Base-by-base conservation (phyloP, 495 filamentous ascomycete species). In the Pseudotulostoma volvatum region DNA sequence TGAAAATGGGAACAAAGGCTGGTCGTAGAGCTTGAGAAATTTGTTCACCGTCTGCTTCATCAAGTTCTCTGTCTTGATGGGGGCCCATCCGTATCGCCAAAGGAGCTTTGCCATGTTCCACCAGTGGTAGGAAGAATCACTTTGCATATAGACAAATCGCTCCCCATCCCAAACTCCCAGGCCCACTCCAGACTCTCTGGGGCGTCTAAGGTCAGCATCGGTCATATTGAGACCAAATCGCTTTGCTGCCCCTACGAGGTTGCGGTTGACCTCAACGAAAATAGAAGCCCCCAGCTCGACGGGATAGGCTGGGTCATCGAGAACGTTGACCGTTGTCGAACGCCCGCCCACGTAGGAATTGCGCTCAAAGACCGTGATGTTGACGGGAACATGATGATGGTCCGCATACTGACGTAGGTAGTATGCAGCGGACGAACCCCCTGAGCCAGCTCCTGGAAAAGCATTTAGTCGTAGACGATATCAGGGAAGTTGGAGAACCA, bases 231-330 rank as follows among this genome's bases (percentile, higher is more conserved):
- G 73, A 18, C 71, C 74, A 48, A 94, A 82, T 31, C 76, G 67
- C 17, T 71, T 63, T n/a, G 77, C 70, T 0, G 87, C 81, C 34
- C 77, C 71, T 42, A 77, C 71, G 9, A 96, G 72, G 48, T 87
- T 93, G 11, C 74, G 57, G 52, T 99, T 99, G 32, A 83, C 72
- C 32, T 80, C 53, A 18, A 96, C 84, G 51, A 99, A 99, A 46
- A 96, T 93, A 20, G 77, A 86, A 25, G 81, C 92, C 7, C 90
- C 90, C 1, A 95, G 69, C 46, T 99, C 90, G 34, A 94, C 71
- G 4, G 82, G 84, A 33, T 74, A 57, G 0, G 63, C 49, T 3
- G 78, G 66, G 47, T 90, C 67, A 44, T 74, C 73, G 44, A 81
- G 84, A 0, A 75, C 80, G 52, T 92, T 68, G 23, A 95, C 79